Evolutionary conservation across 2,329 filamentous ascomycete genomes (phyloP), one percentile per base, ranked within the genome.

Genomic region (Aschersonia sp.): DNA sequence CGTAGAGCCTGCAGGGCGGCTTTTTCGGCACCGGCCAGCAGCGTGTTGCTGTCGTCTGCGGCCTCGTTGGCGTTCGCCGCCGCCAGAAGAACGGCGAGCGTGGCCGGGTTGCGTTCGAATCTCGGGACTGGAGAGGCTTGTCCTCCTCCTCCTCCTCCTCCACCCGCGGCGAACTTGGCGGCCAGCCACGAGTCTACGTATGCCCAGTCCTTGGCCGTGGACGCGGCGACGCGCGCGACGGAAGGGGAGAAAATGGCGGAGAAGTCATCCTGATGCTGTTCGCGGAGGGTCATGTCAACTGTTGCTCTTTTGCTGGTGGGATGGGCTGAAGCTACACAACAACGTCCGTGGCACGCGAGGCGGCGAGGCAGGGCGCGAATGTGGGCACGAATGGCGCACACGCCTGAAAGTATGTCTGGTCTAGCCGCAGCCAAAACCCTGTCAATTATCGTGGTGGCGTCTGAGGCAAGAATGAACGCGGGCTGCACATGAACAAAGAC

Each of bases 31-130:
- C 69, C 67, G 31, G 74, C 68, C 8, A 85, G 57, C 1, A 82
- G 63, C 3, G 69, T 67, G 12, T 73, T 71, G 54, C 85, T 80
- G 56, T 89, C 84, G 53, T 89, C 84, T 5, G 84, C 84, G 10
- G 76, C 67, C 59, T 95, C 88, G 60, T 92, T 94, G 41, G 80
- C 70, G 9, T 80, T 71, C 22, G 84, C 84, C 6, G 95, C 72
- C 30, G 82, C 76, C 7, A 94, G 73, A 4, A 95, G 72, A 1
- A 75, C 79, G 53, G 79, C 81, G 45, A 95, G 71, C 0, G 89
- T 95, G 43, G 90, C 84, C 32, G 83, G 74, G 59, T 92, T 95
- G 56, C 87, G 82, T 66, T 97, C 90, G 62, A 95, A 95, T 1
- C 72, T 60, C 0, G 87, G 88, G 0, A 82, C 67, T 0, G 73